These are phyloP conservation scores for Claviceps maximensis DNA, from an alignment of 2,329 filamentous ascomycete species.

Conservation along the genomic window DNA sequence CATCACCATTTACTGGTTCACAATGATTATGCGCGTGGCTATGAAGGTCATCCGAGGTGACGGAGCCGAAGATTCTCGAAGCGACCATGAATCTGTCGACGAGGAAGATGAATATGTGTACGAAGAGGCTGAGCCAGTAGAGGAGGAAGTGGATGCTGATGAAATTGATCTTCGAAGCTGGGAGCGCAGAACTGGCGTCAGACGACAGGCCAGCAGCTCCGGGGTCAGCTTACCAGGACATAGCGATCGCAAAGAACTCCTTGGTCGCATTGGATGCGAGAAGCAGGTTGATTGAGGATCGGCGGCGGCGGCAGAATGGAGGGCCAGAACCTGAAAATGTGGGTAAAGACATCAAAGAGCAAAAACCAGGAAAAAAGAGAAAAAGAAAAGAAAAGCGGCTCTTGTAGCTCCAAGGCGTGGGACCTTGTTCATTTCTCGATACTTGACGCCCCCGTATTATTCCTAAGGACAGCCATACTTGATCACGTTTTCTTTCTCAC, in stretches of 20 bases:
- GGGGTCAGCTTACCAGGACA: constrained; percentile 56
- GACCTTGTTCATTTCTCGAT: not conserved
- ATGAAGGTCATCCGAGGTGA: constrained; percentile 64
- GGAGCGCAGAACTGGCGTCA: constrained; percentile 42
- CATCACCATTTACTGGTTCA: constrained; percentile 79
- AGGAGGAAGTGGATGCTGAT: constrained; percentile 67
- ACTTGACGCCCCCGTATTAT: not conserved
- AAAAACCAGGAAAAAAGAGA: not conserved
- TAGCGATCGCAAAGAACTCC: constrained; percentile 66
- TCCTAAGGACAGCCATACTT: not conserved
- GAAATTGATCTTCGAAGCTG: constrained; percentile 52
- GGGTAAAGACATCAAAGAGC: too few species aligned
- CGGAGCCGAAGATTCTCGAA: constrained; percentile 72
- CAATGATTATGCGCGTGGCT: constrained; percentile 74
- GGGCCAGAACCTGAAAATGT: too few species aligned
- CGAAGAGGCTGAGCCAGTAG: constrained; percentile 43
- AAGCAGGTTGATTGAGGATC: constrained; percentile 45
- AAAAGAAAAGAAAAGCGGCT: not conserved
- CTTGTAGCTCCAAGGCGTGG: constrained; percentile 6
- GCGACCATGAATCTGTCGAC: constrained; percentile 62
- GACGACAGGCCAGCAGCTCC: constrained; percentile 38
- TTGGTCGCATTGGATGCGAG: constrained; percentile 73
- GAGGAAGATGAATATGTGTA: constrained; percentile 39
- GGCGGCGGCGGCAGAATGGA: not conserved
- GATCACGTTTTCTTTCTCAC: not conserved